Conservation (phyloP, 2,329 filamentous ascomycete species). For the Neospermospora avenae region DNA sequence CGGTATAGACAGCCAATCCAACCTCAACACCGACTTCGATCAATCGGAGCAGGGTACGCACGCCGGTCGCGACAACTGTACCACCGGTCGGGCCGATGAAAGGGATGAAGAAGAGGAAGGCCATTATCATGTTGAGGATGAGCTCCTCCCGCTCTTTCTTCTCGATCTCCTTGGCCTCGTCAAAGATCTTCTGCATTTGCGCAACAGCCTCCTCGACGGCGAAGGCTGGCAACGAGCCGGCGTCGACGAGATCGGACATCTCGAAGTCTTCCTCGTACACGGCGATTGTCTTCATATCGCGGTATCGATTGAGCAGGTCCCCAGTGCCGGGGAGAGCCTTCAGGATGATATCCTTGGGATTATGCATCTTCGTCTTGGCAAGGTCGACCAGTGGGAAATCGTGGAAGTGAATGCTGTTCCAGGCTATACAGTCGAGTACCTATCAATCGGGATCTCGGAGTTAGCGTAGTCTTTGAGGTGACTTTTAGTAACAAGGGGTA, state of each 20-base stretch:
- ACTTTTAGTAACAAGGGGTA: too few species aligned
- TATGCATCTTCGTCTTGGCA: not conserved
- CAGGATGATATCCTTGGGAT: not conserved
- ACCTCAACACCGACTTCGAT: not conserved
- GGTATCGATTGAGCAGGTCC: not conserved
- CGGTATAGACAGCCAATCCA: not conserved
- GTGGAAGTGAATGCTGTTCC: not conserved
- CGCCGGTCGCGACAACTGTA: not conserved
- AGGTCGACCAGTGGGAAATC: not conserved
- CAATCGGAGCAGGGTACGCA: not conserved
- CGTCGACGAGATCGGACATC: not conserved
- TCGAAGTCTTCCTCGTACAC: not conserved
- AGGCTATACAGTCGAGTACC: not conserved
- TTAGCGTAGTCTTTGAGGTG: too few species aligned
- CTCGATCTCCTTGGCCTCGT: not conserved
- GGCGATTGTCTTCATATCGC: not conserved
- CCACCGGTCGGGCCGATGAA: not conserved
- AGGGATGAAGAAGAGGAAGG: not conserved
- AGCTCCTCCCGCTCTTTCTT: not conserved
- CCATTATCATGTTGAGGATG: not conserved
- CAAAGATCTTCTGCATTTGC: not conserved
- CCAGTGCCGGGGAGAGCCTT: not conserved
- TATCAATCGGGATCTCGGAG: too few species aligned
- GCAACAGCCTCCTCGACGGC: not conserved
- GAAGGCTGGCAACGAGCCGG: not conserved